Base-by-base conservation (phyloP, 2,329 filamentous ascomycete genomes). In the Alternaria atra region DNA sequence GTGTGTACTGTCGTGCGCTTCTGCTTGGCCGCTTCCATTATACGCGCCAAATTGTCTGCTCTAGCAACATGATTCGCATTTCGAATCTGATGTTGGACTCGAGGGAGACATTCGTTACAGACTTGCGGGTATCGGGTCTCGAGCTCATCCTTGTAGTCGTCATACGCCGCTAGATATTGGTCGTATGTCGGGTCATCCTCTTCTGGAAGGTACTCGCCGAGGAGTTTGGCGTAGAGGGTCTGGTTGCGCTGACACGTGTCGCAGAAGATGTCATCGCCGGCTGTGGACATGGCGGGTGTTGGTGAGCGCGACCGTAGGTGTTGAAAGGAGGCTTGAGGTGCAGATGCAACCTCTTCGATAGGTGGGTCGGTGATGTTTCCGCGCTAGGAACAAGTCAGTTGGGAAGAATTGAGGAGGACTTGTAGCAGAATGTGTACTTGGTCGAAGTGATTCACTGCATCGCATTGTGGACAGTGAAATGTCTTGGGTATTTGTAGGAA, bases 281-380 rank as follows among this genome's bases (percentile, higher is more conserved):
- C 39, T 42, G 61, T 42, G 7, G 63, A 51, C 65, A 72, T 66
- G 52, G 61, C 60, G 55, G 70, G 72, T 30, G 74, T 69, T 5
- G 72, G 69, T 20, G 75, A 73, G 52, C 72, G 72, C 6, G 69
- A 64, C 17, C 44, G 66, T n/a, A 64, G 66, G 59, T 73, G 73
- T 15, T 70, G 71, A 29, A 73, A 55, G 8, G 60, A 56, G 6
- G 64, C 20, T 35, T 64, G 20, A 57, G 66, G 65, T 70, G 61
- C 69, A 50, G 50, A 63, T 60, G 73, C 63, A 13, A 74, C 68
- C 60, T 82, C 85, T 60, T 87, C 86, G 20, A 85, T 80, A 25
- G 89, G 93, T 27, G 94, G 92, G 78, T 99, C 94, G 57, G 92
- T 91, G 67, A 98, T 95, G 52, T 96, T 89, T 72, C 94, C 94